Base-by-base conservation (phyloP, 768 basidiomycete species). In the Trametes gibbosa region DNA sequence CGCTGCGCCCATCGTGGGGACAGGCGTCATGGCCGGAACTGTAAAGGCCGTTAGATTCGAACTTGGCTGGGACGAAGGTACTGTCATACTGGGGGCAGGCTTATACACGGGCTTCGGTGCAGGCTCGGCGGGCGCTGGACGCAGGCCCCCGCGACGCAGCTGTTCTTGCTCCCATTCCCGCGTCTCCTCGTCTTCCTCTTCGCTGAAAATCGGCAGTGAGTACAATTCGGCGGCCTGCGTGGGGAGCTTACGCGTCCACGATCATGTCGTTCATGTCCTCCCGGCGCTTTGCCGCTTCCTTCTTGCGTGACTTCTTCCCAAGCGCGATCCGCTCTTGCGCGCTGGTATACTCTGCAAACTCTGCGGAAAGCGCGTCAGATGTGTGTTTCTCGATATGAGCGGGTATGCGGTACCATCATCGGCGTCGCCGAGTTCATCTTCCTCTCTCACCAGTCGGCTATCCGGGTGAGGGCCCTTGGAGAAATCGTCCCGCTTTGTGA, bases 131-230 rank as follows among this genome's bases (percentile, higher is more conserved):
- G 65, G 29, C 9, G 78, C 70, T n/a, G 75, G 69, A 24, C 71
- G 71, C 61, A 84, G 81, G 2, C 87, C 90, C 9, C 88, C 89
- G 56, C 92, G 80, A 24, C 89, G 84, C 25, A 92, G 75, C 65
- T 95, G 92, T 56, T 89, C 89, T 60, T 83, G 81, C 66, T 93
- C 91, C 92, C 92, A 95, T 72, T 93, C 89, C 10, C 80, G 76
- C 0, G 87, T 84, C 69, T 94, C 92, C 69, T 95, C 92, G 59
- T 93, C 92, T 55, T 87, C 83, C 51, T 92, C 92, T 51, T 85
- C 87, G 4, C 89, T 90, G 23, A 32, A 29, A 23, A 8, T 21
- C 8, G 41, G 23, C 13, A 50, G 40, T 58, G 43, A 40, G 23
- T 57, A 48, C 61, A 52, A 60, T 13, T 41, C 32, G 61, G 25